Percentiles rank a stretch among this genome's conserved stretches.
Evolutionary conservation across 2,329 filamentous ascomycete species (phyloP).

Genomic region (Lomentospora prolificans): DNA sequence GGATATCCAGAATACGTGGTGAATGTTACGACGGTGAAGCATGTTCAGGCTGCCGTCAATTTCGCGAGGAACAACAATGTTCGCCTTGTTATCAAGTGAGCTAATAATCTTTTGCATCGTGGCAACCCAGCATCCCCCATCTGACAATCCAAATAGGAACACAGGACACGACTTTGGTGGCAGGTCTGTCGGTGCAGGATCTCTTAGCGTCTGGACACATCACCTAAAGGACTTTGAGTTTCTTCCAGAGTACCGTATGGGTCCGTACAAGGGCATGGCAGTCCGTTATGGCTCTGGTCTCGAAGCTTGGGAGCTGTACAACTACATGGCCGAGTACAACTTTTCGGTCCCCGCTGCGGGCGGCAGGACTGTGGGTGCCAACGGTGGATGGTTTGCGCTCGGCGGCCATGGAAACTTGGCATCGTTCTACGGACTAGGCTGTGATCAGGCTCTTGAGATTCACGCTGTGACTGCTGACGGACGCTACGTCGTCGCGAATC

Average conservation of each 20-base stretch:
- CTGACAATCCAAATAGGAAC: slow-evolving; percentile 23
- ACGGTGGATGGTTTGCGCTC: slow-evolving; percentile 46
- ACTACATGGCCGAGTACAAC: slow-evolving; percentile 21
- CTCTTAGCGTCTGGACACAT: slow-evolving; percentile 28
- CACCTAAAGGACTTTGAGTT: slow-evolving; percentile 30
- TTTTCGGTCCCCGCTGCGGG: slow-evolving; percentile 11
- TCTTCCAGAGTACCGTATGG: slow-evolving; percentile 27
- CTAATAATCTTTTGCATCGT: neutral
- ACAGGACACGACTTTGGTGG: slow-evolving; percentile 43
- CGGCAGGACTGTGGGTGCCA: slow-evolving; percentile 36
- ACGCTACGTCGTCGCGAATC: slow-evolving; percentile 29
- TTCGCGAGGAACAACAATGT: slow-evolving; percentile 36
- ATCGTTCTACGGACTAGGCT: slow-evolving; percentile 29
- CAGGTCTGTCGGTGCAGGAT: slow-evolving; percentile 26
- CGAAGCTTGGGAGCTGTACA: slow-evolving; percentile 33
- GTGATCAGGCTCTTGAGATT: slow-evolving; percentile 37
- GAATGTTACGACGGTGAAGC: slow-evolving; percentile 28
- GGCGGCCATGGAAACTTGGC: slow-evolving; percentile 41
- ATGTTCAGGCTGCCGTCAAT: slow-evolving; percentile 35
- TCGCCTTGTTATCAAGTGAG: slow-evolving; percentile 33
- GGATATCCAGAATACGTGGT: slow-evolving; percentile 32
- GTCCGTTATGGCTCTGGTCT: slow-evolving; percentile 46
- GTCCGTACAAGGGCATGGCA: slow-evolving; percentile 38
- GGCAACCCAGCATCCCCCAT: neutral
- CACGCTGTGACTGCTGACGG: slow-evolving; percentile 38